These are phyloP conservation scores for Diaporthe ampelina DNA, from an alignment of 2,329 filamentous ascomycete genomes.

Conservation along the genomic window DNA sequence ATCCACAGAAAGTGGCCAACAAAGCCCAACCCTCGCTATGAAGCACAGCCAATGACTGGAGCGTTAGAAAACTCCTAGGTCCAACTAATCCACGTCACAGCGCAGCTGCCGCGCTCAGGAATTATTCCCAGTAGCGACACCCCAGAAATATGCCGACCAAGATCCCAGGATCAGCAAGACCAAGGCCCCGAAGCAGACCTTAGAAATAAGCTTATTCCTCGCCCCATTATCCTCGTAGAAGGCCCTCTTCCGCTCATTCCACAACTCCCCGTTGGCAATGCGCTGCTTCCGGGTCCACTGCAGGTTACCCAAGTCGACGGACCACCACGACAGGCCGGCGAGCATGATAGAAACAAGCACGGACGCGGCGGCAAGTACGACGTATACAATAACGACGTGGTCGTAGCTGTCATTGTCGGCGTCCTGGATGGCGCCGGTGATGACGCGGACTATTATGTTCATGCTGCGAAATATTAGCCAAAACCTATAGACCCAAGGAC, in stretches of 20 bases:
- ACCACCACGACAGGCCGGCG: constrained; percentile 48
- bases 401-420: constrained; percentile 68
- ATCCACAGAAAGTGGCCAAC: background rate
- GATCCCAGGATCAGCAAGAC: constrained; percentile 60
- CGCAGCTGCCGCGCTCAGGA: background rate
- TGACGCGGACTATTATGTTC: constrained; percentile 71
- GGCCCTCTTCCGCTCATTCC: constrained; percentile 56
- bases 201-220: constrained; percentile 58
- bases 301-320: constrained; percentile 59
- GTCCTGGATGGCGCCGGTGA: constrained; percentile 72
- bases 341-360: constrained; percentile 61
- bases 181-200: constrained; percentile 58
- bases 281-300: constrained; percentile 72
- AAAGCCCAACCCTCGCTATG: background rate
- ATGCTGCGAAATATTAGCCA: constrained; percentile 55
- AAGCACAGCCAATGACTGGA: background rate
- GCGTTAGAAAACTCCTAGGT: background rate
- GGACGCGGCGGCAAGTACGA: constrained; percentile 64
- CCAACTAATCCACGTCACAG: background rate
- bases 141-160: constrained; percentile 73
- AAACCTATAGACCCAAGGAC: too few relatives aligned
- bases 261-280: constrained; percentile 57
- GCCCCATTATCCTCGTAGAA: constrained; percentile 47
- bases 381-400: constrained; percentile 68
- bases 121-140: constrained; percentile 67